A percentile compares a stretch with the other conserved stretches of the same genome.
Evolutionary conservation across 2,329 filamentous ascomycete genomes (phyloP).

Genomic region (Arthrobotrys musiformis): DNA sequence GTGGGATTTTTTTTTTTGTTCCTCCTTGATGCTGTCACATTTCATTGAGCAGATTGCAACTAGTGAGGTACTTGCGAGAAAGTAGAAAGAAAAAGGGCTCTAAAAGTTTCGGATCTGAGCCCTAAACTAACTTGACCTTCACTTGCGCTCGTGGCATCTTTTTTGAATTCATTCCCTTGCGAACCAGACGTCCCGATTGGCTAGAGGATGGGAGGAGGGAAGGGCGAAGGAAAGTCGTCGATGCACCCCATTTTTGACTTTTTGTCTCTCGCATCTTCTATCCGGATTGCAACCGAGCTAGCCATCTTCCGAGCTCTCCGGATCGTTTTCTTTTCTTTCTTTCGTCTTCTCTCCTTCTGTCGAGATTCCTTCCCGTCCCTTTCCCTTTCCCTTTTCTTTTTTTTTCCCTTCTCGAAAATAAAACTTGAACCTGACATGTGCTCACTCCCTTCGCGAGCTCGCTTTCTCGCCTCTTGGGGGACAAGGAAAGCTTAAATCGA

Average conservation of each 20-base stretch:
- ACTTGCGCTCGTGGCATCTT: conserved; percentile 46
- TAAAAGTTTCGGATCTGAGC: conserved; percentile 53
- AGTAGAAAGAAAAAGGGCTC: no score
- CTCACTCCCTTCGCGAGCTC: conserved; percentile 31
- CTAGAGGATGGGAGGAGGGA: conserved; percentile 11
- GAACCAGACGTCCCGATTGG: conserved; percentile 55
- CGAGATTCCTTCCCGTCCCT: background rate
- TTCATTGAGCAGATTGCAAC: conserved; percentile 29
- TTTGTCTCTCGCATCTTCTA: conserved; percentile 53
- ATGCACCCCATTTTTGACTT: conserved; percentile 31
- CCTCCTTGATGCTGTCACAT: conserved; percentile 46
- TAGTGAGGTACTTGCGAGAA: conserved; percentile 43
- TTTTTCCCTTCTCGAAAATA: background rate
- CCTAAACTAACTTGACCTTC: conserved; percentile 41
- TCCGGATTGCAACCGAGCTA: conserved; percentile 55
- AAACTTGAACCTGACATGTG: conserved; percentile 33
- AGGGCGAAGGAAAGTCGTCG: conserved; percentile 25
- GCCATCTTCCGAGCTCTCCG: conserved; percentile 54
- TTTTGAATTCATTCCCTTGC: conserved; percentile 35
- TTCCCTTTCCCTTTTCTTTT: background rate
- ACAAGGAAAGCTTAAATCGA: conserved; percentile 55
- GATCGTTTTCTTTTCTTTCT: conserved; percentile 28
- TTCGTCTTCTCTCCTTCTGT: conserved; percentile 10
- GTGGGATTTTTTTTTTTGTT: conserved; percentile 13
- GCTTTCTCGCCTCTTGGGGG: conserved; percentile 26